Percentiles rank a stretch among this genome's conserved stretches.
These are phyloP conservation scores for Lyophyllum decastes DNA, from an alignment of 768 basidiomycete genomes.

Conservation along the genomic window DNA sequence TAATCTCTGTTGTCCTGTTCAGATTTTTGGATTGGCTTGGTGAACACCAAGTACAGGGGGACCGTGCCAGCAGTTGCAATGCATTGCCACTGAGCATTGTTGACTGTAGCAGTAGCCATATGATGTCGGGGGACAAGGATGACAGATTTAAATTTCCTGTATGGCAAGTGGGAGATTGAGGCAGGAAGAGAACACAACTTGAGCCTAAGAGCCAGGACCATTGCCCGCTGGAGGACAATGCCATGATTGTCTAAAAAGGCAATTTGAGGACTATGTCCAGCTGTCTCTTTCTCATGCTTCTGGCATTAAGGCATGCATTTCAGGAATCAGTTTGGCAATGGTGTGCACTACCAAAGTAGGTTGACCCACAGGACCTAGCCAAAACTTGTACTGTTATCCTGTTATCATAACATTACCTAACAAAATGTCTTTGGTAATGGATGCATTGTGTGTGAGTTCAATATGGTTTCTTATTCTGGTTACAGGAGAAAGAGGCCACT, in stretches of 20 bases:
- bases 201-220: constrained; percentile 5
- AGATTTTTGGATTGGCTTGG: constrained; percentile 65
- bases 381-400: constrained; percentile 67
- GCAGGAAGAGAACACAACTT: constrained; percentile 1
- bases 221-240: not conserved
- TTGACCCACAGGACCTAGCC: not conserved
- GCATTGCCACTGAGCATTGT: constrained; percentile 34
- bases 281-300: constrained; percentile 1
- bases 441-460: not conserved
- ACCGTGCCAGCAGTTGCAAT: constrained; percentile 23
- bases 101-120: constrained; percentile 20
- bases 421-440: constrained; percentile 82
- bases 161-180: not conserved
- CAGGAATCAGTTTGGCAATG: constrained; percentile 92
- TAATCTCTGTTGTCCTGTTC: constrained; percentile 81
- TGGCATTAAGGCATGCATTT: not conserved
- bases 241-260: constrained; percentile 6
- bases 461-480: not conserved
- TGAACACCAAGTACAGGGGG: constrained; percentile 57
- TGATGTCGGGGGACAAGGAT: not conserved
- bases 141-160: not conserved
- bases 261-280: constrained; percentile 10
- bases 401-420: constrained; percentile 89
- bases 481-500: constrained; percentile 88
- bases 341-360: constrained; percentile 91